A percentile compares a stretch with the other conserved stretches of the same genome.
Evolutionary conservation across 2,329 filamentous ascomycete genomes (phyloP).

Genomic region (Paraphoma chrysanthemicola): DNA sequence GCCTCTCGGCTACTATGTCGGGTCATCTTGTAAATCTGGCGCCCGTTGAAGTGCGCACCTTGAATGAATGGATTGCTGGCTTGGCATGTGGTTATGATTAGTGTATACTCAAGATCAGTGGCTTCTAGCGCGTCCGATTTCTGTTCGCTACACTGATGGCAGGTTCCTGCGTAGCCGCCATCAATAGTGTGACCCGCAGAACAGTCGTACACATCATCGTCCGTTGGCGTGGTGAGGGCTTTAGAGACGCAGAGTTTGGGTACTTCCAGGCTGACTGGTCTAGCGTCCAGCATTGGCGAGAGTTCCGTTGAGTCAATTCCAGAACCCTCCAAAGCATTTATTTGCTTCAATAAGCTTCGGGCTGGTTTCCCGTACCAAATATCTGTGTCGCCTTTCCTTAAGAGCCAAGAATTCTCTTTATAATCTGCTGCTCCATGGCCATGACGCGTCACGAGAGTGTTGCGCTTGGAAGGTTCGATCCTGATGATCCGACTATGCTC

Average conservation of each 20-base stretch:
- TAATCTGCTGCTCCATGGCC: conserved; percentile 31
- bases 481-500: conserved; percentile 24
- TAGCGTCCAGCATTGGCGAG: conserved; percentile 14
- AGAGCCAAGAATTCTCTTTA: conserved; percentile 37
- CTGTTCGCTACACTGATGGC: conserved; percentile 34
- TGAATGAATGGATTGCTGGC: conserved; percentile 18
- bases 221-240: conserved; percentile 35
- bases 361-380: conserved; percentile 41
- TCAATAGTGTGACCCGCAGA: conserved; percentile 19
- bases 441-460: conserved; percentile 31
- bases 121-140: conserved; percentile 33
- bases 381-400: conserved; percentile 31
- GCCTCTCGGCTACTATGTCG: conserved; percentile 42
- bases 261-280: conserved; percentile 27
- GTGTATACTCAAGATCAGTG: conserved; percentile 30
- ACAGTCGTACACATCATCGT: conserved; percentile 39
- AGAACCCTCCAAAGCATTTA: conserved; percentile 7
- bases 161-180: conserved; percentile 19
- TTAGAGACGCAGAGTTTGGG: conserved; percentile 39
- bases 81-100: conserved; percentile 35
- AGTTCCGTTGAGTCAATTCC: conserved; percentile 19
- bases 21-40: conserved; percentile 37
- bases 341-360: conserved; percentile 15
- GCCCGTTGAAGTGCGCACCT: conserved; percentile 19
- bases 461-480: conserved; percentile 32